A percentile compares a stretch with the other conserved stretches of the same genome.
Evolutionary conservation across 2,329 filamentous ascomycete species (phyloP).

Genomic region (Tolypocladium ovalisporum): DNA sequence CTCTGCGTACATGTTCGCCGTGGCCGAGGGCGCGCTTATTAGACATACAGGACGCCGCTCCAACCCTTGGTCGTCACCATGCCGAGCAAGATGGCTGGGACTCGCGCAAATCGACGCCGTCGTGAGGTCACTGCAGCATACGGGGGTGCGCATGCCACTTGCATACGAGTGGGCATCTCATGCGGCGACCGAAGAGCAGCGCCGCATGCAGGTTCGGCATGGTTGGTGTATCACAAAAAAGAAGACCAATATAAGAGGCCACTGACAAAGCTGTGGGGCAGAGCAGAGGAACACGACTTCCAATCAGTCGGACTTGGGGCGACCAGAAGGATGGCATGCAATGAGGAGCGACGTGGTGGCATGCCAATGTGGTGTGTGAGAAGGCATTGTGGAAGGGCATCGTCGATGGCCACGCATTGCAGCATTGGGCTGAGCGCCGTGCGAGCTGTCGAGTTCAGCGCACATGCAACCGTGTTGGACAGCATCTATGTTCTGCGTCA

Average conservation of each 20-base stretch:
- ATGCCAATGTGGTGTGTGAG: not conserved
- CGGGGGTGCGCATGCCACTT: not conserved
- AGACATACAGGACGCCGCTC: not conserved
- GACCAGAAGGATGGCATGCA: not conserved
- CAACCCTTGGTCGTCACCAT: not conserved
- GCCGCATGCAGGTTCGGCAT: not conserved
- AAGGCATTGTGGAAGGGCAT: not conserved
- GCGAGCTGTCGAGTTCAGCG: too few relatives aligned
- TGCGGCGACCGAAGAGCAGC: not conserved
- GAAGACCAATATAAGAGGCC: not conserved
- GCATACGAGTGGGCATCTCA: not conserved
- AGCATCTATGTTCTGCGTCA: not conserved
- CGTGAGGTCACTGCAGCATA: not conserved
- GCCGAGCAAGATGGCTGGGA: not conserved
- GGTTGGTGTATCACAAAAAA: not conserved
- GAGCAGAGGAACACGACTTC: not conserved
- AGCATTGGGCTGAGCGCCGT: not conserved
- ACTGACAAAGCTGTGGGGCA: slow-evolving; percentile 1
- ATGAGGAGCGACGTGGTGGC: not conserved
- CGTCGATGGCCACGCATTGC: not conserved
- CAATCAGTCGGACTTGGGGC: slow-evolving; percentile 1
- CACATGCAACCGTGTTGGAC: not conserved
- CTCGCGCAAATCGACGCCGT: not conserved
- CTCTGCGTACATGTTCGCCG: not conserved
- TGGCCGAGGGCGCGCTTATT: not conserved